Evolutionary conservation across 306 rosid species (phyloP).

Genomic region (Vicia villosa): DNA sequence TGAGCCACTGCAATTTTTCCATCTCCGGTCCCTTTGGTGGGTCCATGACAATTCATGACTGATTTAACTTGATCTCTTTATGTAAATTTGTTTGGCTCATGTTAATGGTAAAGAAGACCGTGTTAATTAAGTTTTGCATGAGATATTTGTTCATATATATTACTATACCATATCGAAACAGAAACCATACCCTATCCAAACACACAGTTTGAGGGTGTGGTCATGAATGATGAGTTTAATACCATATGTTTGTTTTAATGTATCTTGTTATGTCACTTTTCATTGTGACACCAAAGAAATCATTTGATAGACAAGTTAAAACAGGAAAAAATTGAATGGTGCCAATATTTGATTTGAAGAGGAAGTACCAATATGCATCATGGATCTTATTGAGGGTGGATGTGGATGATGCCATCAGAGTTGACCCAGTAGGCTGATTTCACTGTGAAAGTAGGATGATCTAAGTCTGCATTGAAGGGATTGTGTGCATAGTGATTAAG

Average conservation of each 20-base stretch:
- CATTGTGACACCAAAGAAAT: neutral
- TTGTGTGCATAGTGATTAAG: neutral
- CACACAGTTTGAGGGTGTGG: constrained; percentile 2
- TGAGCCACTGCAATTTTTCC: constrained; percentile 2
- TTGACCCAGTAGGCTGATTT: neutral
- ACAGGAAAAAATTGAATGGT: neutral
- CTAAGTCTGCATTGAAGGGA: neutral
- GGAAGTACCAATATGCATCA: neutral
- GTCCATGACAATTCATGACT: constrained; percentile 4
- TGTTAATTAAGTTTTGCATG: neutral
- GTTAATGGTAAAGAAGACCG: constrained; percentile 5
- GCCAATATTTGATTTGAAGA: neutral
- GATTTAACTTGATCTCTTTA: neutral
- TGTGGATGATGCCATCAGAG: neutral
- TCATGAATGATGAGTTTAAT: neutral
- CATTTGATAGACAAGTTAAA: neutral
- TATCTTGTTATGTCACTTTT: constrained; percentile 1
- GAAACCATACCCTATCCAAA: neutral
- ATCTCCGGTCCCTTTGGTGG: neutral
- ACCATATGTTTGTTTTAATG: neutral
- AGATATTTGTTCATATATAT: constrained; percentile 12
- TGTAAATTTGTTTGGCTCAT: constrained; percentile 1
- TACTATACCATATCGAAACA: neutral
- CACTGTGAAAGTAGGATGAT: neutral
- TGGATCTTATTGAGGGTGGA: neutral